phyloP scores from a whole-genome alignment of 2,329 filamentous ascomycete genomes.

The Neonectria faginata region DNA sequence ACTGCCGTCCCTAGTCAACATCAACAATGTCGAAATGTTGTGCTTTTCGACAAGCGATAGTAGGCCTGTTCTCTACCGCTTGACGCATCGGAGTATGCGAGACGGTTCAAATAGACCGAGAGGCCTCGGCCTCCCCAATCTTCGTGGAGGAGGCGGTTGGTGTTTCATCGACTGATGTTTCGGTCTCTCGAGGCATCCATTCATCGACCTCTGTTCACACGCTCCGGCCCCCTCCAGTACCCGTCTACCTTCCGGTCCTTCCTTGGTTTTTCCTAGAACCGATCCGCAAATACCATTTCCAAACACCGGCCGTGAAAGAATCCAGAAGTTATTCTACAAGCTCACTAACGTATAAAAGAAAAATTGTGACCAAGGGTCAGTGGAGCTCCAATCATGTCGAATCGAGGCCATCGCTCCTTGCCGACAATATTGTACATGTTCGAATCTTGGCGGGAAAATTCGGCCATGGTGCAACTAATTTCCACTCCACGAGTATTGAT shows the following conservation, averaged over 20 bases:
- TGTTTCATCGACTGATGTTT: constrained; percentile 9
- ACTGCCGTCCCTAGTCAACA: background rate
- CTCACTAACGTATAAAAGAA: constrained; percentile 41
- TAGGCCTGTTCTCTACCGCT: background rate
- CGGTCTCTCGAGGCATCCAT: constrained; percentile 6
- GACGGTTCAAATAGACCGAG: constrained; percentile 1
- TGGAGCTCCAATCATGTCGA: constrained; percentile 40
- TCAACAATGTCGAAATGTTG: background rate
- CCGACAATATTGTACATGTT: constrained; percentile 37
- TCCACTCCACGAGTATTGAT: constrained; percentile 69
- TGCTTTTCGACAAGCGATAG: background rate
- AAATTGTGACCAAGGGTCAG: constrained; percentile 21
- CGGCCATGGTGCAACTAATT: constrained; percentile 49
- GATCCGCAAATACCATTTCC: constrained; percentile 32
- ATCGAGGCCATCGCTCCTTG: constrained; percentile 36
- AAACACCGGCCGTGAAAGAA: constrained; percentile 42
- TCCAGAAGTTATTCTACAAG: constrained; percentile 44
- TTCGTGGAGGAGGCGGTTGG: constrained; percentile 4
- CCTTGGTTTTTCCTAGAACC: constrained; percentile 28
- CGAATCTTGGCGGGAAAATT: constrained; percentile 28
- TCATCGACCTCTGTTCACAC: constrained; percentile 8
- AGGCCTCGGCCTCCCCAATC: background rate
- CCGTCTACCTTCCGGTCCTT: constrained; percentile 23
- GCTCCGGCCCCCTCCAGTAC: constrained; percentile 9
- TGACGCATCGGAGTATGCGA: background rate